These are phyloP conservation scores for Sistotremastrum niveocremeum DNA, from an alignment of 768 basidiomycete species.

Conservation along the genomic window DNA sequence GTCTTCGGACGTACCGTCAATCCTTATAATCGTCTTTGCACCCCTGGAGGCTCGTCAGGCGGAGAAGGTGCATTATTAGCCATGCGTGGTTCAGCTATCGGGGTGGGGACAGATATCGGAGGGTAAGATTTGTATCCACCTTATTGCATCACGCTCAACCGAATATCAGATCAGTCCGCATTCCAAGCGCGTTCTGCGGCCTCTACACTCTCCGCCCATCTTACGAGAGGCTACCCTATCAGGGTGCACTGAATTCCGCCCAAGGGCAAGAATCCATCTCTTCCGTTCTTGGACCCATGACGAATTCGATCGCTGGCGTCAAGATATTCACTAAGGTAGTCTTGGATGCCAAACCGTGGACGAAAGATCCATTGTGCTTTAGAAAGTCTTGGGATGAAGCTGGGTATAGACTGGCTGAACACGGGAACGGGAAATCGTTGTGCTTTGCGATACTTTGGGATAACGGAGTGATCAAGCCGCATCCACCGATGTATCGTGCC, in stretches of 20 bases:
- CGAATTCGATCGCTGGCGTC: constrained; percentile 33
- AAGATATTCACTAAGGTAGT: constrained; percentile 40
- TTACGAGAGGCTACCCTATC: constrained; percentile 41
- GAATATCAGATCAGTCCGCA: constrained; percentile 33
- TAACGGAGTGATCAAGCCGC: constrained; percentile 29
- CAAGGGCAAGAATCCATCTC: constrained; percentile 43
- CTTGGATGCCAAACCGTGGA: constrained; percentile 39
- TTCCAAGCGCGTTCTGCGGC: constrained; percentile 42
- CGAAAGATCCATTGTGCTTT: constrained; percentile 34
- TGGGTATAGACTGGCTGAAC: constrained; percentile 31
- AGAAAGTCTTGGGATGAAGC: constrained; percentile 23
- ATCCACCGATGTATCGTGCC: constrained; percentile 39
- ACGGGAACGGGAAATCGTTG: constrained; percentile 29
- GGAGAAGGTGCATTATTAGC: constrained; percentile 55
- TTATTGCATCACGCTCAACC: not conserved
- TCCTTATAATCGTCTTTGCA: constrained; percentile 33
- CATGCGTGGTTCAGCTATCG: constrained; percentile 44
- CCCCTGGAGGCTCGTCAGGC: constrained; percentile 45
- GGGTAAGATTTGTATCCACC: constrained; percentile 23
- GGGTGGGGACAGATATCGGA: constrained; percentile 52
- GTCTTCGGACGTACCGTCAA: constrained; percentile 51
- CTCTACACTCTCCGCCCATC: constrained; percentile 48
- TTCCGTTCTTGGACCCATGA: constrained; percentile 45
- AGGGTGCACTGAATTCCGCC: constrained; percentile 15
- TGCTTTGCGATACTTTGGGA: constrained; percentile 38